phyloP scores from a whole-genome alignment of 169 alveolate species.

The Babesia ovis region DNA sequence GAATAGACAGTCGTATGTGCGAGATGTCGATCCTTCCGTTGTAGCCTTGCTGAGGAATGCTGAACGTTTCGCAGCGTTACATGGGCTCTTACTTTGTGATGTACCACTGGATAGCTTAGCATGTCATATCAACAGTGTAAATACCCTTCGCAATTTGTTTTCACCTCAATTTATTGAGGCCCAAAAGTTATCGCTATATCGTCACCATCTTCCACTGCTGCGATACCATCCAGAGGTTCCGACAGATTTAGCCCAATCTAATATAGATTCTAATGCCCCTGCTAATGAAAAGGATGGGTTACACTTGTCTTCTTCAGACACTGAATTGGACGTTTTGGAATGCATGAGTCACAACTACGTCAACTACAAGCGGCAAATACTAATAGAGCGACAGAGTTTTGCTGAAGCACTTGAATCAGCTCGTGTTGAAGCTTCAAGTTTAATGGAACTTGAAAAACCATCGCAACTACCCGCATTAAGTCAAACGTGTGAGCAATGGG shows the following conservation, averaged over 20 bases:
- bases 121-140: slow-evolving; percentile 26
- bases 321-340: neutral
- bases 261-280: neutral
- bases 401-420: slow-evolving; percentile 62
- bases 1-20: slow-evolving; percentile 22
- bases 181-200: slow-evolving; percentile 66
- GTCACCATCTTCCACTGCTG: slow-evolving; percentile 73
- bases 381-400: slow-evolving; percentile 69
- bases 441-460: slow-evolving; percentile 54
- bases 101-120: slow-evolving; percentile 39
- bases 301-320: neutral
- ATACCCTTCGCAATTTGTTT: slow-evolving; percentile 58
- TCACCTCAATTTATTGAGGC: slow-evolving; percentile 64
- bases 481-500: slow-evolving; percentile 57
- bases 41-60: slow-evolving; percentile 43
- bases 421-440: slow-evolving; percentile 59
- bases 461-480: slow-evolving; percentile 58
- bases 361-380: slow-evolving; percentile 69
- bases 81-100: slow-evolving; percentile 58
- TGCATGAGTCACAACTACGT: slow-evolving; percentile 22
- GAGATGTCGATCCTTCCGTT: slow-evolving; percentile 37
- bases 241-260: neutral
- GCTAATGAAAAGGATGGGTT: neutral
- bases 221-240: neutral
- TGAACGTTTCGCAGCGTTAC: slow-evolving; percentile 50